Evolutionary conservation across 2,329 filamentous ascomycete species (phyloP).

Genomic region (Cyphellophora attinorum): DNA sequence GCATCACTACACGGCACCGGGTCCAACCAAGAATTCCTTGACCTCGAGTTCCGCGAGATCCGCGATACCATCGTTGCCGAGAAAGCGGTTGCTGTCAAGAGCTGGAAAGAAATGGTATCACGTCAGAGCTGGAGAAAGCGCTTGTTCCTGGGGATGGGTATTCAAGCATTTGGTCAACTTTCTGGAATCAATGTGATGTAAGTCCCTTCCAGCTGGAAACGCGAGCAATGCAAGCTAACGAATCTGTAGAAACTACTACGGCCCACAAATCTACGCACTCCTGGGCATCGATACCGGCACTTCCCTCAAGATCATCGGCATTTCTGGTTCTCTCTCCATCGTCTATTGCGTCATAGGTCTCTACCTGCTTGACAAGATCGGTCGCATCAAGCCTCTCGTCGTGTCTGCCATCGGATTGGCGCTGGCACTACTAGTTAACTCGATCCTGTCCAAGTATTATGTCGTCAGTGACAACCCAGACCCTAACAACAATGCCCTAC

Average conservation of each 20-base stretch:
- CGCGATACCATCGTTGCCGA: slow-evolving; percentile 36
- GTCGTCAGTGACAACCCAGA: slow-evolving; percentile 15
- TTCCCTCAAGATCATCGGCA: slow-evolving; percentile 41
- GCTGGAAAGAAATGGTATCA: slow-evolving; percentile 5
- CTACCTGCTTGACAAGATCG: slow-evolving; percentile 35
- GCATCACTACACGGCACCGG: slow-evolving; percentile 23
- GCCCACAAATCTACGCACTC: slow-evolving; percentile 33
- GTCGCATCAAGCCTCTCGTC: slow-evolving; percentile 39
- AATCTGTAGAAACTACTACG: slow-evolving; percentile 28
- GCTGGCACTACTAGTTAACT: slow-evolving; percentile 28
- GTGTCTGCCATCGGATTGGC: slow-evolving; percentile 28
- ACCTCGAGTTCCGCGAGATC: slow-evolving; percentile 33
- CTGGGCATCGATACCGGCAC: slow-evolving; percentile 35
- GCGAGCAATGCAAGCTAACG: not conserved
- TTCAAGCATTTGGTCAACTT: slow-evolving; percentile 40
- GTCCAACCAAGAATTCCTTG: slow-evolving; percentile 25
- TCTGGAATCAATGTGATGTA: slow-evolving; percentile 37
- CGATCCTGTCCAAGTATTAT: slow-evolving; percentile 27
- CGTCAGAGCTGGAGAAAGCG: slow-evolving; percentile 23
- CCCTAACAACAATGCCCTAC: slow-evolving; percentile 26
- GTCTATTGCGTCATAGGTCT: slow-evolving; percentile 39
- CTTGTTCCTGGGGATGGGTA: slow-evolving; percentile 36
- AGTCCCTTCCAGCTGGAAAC: not conserved
- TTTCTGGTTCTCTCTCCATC: slow-evolving; percentile 39
- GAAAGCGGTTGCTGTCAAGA: slow-evolving; percentile 29